phyloP scores from a whole-genome alignment of 225 moss, liverwort and hornwort genomes.

The Thuidium tamariscinum region DNA sequence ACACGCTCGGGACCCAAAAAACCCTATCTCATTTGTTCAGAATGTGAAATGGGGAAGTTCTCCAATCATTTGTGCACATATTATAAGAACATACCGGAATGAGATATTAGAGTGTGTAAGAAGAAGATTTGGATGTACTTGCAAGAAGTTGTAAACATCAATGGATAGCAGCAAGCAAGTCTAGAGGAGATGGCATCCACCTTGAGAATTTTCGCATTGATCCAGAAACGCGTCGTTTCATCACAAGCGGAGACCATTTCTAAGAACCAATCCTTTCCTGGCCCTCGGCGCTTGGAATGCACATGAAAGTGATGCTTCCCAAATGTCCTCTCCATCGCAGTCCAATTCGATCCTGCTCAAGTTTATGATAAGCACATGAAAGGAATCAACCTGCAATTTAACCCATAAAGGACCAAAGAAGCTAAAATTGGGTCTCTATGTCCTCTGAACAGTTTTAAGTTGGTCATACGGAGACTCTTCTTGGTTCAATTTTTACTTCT shows the following conservation, averaged over 20 bases:
- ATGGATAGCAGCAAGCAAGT: background rate
- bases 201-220: conserved; percentile 63
- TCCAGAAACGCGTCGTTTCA: conserved; percentile 55
- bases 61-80: background rate
- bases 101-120: background rate
- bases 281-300: conserved; percentile 42
- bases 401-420: background rate
- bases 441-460: background rate
- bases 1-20: background rate
- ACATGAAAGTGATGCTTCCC: conserved; percentile 77
- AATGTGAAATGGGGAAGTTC: background rate
- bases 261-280: conserved; percentile 58
- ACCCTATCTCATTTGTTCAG: background rate
- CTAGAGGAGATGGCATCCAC: conserved; percentile 18
- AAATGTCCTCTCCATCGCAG: conserved; percentile 72
- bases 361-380: background rate
- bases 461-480: background rate
- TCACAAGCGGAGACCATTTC: conserved; percentile 77
- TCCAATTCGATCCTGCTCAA: conserved; percentile 68
- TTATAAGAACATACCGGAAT: background rate
- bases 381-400: background rate
- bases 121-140: background rate
- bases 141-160: background rate
- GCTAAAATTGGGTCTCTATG: background rate
- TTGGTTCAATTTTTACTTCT: background rate